phyloP scores from a whole-genome alignment of 441 rosid species.

The Croton setiger region DNA sequence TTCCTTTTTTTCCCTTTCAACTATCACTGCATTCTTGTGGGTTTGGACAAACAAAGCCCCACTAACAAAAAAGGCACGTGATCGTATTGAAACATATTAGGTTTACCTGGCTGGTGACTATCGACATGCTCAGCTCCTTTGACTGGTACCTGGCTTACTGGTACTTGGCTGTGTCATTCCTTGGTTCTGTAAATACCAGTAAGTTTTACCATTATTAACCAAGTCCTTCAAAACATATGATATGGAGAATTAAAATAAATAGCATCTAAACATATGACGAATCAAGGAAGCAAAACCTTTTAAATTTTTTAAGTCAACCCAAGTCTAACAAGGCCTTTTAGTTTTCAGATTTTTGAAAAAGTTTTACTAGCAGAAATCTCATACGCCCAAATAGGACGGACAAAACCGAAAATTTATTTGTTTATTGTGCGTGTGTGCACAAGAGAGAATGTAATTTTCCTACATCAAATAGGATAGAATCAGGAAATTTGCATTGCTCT shows the following conservation, averaged over 20 bases:
- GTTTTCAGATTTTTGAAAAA: neutral
- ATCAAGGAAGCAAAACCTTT: neutral
- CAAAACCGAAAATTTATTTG: too few relatives aligned
- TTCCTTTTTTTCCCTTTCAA: neutral
- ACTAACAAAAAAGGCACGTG: too few relatives aligned
- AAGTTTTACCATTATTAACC: neutral
- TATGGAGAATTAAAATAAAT: neutral
- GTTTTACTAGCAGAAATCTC: neutral
- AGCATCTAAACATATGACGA: neutral
- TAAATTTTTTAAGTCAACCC: neutral
- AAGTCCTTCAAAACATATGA: neutral
- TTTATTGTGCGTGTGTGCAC: too few relatives aligned
- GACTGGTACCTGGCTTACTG: conserved; percentile 47
- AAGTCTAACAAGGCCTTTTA: neutral
- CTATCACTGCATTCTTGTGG: neutral
- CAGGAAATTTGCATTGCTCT: neutral
- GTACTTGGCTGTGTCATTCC: conserved; percentile 42
- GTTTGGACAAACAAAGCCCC: neutral
- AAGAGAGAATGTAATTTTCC: neutral
- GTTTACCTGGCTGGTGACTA: conserved; percentile 44
- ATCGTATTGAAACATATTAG: conserved; percentile 9
- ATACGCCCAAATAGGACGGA: too few relatives aligned
- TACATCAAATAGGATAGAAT: neutral
- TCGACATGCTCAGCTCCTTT: conserved; percentile 42
- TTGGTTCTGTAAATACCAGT: conserved; percentile 43